These are phyloP conservation scores for Didymella keratinophila DNA, from an alignment of 2,329 filamentous ascomycete species.

Conservation along the genomic window DNA sequence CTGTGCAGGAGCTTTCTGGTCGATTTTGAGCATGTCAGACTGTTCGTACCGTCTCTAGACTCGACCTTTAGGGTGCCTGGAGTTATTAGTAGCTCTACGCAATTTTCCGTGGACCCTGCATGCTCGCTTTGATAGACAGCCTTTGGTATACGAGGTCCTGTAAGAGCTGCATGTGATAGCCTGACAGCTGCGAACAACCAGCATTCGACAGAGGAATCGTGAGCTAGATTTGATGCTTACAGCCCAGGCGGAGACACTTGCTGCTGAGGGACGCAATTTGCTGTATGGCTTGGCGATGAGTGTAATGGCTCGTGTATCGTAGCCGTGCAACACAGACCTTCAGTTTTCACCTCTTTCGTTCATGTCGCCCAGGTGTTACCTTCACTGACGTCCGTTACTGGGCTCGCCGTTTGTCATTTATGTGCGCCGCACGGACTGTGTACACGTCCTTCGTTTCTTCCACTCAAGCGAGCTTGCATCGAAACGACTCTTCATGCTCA, in stretches of 20 bases:
- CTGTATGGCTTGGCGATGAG: not conserved
- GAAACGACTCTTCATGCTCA: not conserved
- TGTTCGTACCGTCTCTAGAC: not conserved
- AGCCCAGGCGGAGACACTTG: no score
- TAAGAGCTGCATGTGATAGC: no score
- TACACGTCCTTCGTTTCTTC: not conserved
- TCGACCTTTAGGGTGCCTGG: no score
- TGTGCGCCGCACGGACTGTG: not conserved
- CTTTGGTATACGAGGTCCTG: no score
- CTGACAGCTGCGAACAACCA: no score
- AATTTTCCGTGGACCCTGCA: no score
- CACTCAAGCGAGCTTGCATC: not conserved
- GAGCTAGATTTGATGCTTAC: no score
- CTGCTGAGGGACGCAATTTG: not conserved
- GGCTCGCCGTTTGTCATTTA: not conserved
- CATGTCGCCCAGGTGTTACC: not conserved
- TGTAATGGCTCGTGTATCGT: not conserved
- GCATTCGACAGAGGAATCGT: no score
- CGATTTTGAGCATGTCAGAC: not conserved
- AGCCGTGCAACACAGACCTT: not conserved
- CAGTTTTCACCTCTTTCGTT: not conserved
- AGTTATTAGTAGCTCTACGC: not conserved
- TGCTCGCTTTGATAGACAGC: no score
- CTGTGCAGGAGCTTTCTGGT: not conserved
- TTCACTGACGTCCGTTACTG: conserved; percentile 3